Conservation (phyloP, 2,329 filamentous ascomycete species). For the Macrophomina pseudophaseolina region DNA sequence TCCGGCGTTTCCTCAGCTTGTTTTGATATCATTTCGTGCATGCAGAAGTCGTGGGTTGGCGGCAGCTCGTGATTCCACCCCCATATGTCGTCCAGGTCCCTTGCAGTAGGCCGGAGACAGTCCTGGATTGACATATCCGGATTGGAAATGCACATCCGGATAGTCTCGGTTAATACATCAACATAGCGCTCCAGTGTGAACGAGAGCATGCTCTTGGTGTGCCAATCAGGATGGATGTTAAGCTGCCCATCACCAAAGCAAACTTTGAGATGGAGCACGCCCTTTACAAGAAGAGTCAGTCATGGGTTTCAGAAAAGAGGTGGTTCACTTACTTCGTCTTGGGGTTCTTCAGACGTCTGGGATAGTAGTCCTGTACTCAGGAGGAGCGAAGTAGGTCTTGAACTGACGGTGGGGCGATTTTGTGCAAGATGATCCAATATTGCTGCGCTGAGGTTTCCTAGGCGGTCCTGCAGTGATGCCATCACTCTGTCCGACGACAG, state of each 20-base stretch:
- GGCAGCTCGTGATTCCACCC: conserved; percentile 54
- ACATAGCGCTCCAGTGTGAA: conserved; percentile 53
- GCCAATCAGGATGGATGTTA: conserved; percentile 49
- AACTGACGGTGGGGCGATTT: too few relatives aligned
- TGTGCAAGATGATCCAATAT: neutral
- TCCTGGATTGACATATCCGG: conserved; percentile 40
- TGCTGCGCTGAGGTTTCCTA: neutral
- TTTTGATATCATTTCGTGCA: conserved; percentile 54
- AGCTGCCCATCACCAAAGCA: conserved; percentile 36
- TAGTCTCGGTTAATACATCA: conserved; percentile 47
- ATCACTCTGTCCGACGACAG: neutral
- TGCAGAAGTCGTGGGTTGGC: conserved; percentile 51
- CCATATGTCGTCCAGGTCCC: conserved; percentile 56
- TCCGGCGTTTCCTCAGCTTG: conserved; percentile 42
- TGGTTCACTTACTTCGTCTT: conserved; percentile 5
- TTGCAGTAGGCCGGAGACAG: conserved; percentile 41
- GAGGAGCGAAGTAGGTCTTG: neutral
- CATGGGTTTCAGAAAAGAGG: neutral
- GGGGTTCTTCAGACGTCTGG: neutral
- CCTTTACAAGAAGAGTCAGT: neutral
- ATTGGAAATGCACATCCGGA: conserved; percentile 45
- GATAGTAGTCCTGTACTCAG: conserved; percentile 4
- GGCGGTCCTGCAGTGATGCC: neutral
- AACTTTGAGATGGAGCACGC: neutral
- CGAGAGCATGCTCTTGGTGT: conserved; percentile 47